Base-by-base conservation (phyloP, 2,329 filamentous ascomycete species). In the Venturia carpophila region DNA sequence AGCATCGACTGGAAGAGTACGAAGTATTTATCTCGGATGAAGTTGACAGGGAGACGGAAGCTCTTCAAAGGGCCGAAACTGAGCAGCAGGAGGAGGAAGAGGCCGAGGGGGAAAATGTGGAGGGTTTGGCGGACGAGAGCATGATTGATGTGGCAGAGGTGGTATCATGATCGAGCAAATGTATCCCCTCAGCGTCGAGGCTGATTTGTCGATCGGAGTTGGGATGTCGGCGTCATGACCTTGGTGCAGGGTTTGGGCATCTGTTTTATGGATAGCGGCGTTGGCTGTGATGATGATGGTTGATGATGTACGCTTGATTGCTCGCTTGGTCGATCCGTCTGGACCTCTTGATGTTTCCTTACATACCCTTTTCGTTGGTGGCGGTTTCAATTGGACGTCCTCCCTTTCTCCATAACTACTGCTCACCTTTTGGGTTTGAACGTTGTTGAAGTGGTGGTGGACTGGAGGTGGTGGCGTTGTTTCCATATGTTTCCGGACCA, bases 1-100 rank as follows among this genome's bases (percentile, higher is more conserved):
- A 99, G 76, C 92, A 92, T 78, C 88, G 87, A 66, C 80, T 99
- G 64, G 93, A 97, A 74, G 91, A 94, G 72, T 97, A 96, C 75
- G 94, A 99, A 77, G 87, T 87, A 65, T 96, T 97, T 73, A 91
- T 97, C 7, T 88, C 90, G 1, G 90, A 96, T 69, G 93, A 97
- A 78, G 87, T 97, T n/a, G 91, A 96, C 78, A 72, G 71, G 55
- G 81, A 82, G 71, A 83, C 79, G 71, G 76, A 78, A 68, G 82
- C 83, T 71, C 72, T 63, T 58, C 41, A 83, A 67, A 79, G 79
- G 63, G 67, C 69, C 62, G 66, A 78, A 17, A 69, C 68, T 69
- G 37, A 49, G 69, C 70, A 73, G 65, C 70, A 73, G 65, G 69
- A 73, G 27, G 70, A 75, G 66, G 70, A 73, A 42, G 45, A 47